Evolutionary conservation across 805 yeast genomes (phyloP).

Genomic region (Jamesozyma gamospora): DNA sequence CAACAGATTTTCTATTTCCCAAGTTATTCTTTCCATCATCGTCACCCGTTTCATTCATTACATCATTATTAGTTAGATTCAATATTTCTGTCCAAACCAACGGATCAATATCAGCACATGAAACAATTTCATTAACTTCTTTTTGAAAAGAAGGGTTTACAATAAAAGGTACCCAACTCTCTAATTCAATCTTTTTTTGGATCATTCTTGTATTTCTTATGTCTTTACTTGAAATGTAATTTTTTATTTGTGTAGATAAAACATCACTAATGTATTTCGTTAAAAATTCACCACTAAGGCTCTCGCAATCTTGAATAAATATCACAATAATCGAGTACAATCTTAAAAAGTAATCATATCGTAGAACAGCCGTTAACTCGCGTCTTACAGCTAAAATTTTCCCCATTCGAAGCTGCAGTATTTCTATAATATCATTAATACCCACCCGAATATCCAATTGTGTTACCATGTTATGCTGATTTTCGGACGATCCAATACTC

Average conservation of each 20-base stretch:
- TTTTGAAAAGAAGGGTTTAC: conserved; percentile 40
- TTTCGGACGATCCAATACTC: conserved; percentile 20
- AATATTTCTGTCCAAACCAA: conserved; percentile 38
- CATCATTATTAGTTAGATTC: conserved; percentile 14
- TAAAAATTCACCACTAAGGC: conserved; percentile 56
- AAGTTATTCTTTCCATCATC: neutral
- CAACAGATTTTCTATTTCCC: conserved; percentile 33
- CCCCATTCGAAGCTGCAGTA: conserved; percentile 66
- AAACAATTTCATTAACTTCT: conserved; percentile 41
- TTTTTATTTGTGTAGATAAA: conserved; percentile 54
- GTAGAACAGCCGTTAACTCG: conserved; percentile 51
- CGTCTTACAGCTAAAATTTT: conserved; percentile 70
- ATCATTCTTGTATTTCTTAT: conserved; percentile 39
- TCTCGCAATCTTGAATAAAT: conserved; percentile 76
- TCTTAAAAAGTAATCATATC: conserved; percentile 53
- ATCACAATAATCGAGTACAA: conserved; percentile 56
- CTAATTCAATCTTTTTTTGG: conserved; percentile 47
- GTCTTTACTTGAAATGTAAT: conserved; percentile 49
- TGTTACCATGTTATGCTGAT: conserved; percentile 34
- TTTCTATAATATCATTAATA: conserved; percentile 56
- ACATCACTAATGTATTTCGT: conserved; percentile 56
- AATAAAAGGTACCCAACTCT: conserved; percentile 72
- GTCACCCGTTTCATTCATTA: conserved; percentile 5
- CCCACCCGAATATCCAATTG: conserved; percentile 58
- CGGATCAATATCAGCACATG: conserved; percentile 39